Conservation (phyloP, 164 flowering plant genomes). For the Litsea cubeba region DNA sequence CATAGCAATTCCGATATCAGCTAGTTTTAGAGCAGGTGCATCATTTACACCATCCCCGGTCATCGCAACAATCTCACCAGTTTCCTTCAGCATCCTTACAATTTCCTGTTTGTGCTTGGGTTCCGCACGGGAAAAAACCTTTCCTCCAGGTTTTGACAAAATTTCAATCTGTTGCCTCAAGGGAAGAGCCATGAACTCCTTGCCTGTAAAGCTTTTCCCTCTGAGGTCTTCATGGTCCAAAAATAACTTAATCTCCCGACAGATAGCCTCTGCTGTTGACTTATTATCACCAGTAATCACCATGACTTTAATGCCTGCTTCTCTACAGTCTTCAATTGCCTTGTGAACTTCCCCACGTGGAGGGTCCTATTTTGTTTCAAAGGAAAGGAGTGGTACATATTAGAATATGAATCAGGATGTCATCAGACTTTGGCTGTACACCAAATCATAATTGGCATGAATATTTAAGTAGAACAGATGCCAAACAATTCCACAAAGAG, state of each 20-base stretch:
- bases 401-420: neutral
- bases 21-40: slow-evolving; percentile 92
- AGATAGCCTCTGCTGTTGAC: slow-evolving; percentile 85
- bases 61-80: slow-evolving; percentile 94
- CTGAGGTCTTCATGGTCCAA: slow-evolving; percentile 44
- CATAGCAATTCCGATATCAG: slow-evolving; percentile 93
- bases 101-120: slow-evolving; percentile 95
- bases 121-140: slow-evolving; percentile 83
- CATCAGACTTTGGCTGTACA: neutral
- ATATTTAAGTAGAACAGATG: neutral
- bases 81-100: slow-evolving; percentile 81
- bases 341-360: slow-evolving; percentile 78
- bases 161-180: slow-evolving; percentile 45
- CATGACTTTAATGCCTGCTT: slow-evolving; percentile 83
- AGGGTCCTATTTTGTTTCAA: slow-evolving; percentile 56
- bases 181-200: slow-evolving; percentile 69
- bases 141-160: slow-evolving; percentile 64
- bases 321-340: slow-evolving; percentile 76
- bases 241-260: slow-evolving; percentile 69
- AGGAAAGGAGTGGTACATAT: neutral
- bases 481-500: neutral
- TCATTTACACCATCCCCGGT: slow-evolving; percentile 98
- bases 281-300: slow-evolving; percentile 96
- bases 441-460: neutral
- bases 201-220: slow-evolving; percentile 69